Percentiles rank a stretch among this genome's conserved stretches.
Evolutionary conservation across 208 protist genomes (phyloP).

Genomic region (Vickermania ingenoplastis): DNA sequence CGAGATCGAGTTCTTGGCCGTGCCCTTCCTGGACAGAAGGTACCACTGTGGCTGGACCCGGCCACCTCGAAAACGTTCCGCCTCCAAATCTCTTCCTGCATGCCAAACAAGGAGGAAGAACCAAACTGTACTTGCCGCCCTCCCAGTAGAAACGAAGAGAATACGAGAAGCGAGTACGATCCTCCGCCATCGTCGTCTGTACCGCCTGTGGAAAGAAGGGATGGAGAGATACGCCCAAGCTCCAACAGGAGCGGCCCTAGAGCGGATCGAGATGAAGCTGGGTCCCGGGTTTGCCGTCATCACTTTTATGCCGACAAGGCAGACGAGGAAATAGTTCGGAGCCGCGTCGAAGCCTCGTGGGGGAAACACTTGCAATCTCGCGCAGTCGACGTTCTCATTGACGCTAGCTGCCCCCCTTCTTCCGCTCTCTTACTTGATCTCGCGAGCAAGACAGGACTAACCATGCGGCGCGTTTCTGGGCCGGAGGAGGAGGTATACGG

Average conservation of each 20-base stretch:
- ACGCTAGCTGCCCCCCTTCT: not conserved
- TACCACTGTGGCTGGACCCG: constrained; percentile 36
- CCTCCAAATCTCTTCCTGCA: not conserved
- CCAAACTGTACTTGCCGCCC: not conserved
- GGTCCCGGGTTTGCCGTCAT: not conserved
- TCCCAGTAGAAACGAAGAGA: not conserved
- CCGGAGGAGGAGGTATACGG: too few species aligned
- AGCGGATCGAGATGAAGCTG: not conserved
- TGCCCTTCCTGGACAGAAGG: constrained; percentile 33
- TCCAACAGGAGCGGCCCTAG: not conserved
- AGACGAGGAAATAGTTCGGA: not conserved
- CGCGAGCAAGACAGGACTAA: not conserved
- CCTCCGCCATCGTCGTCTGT: not conserved
- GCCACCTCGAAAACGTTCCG: constrained; percentile 26
- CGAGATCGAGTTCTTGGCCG: constrained; percentile 43
- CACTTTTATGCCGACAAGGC: not conserved
- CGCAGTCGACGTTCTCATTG: not conserved
- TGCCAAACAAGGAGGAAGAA: too few species aligned
- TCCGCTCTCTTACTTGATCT: not conserved
- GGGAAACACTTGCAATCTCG: not conserved
- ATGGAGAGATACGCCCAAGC: too few species aligned
- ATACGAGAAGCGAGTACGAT: not conserved
- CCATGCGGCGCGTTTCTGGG: not conserved
- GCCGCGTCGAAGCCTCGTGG: not conserved
- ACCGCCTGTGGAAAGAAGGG: not conserved